Evolutionary conservation across 2,329 filamentous ascomycete genomes (phyloP).

Genomic region (Thielaviopsis punctulata): DNA sequence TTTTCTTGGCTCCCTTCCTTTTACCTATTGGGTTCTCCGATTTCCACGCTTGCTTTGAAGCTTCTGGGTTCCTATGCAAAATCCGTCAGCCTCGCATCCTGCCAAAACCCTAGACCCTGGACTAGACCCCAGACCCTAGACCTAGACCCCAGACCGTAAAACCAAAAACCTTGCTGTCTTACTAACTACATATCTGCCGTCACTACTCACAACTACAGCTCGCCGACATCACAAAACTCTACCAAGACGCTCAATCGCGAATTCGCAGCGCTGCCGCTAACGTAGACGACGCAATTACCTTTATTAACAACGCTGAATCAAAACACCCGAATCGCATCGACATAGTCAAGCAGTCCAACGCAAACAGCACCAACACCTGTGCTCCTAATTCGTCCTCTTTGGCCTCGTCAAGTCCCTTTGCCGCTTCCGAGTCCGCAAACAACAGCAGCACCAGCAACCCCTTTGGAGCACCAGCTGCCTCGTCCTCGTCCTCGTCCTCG

Average conservation of each 20-base stretch:
- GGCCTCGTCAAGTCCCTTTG: slow-evolving; percentile 20
- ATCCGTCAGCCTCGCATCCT: no score
- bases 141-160: no score
- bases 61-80: no score
- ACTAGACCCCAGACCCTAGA: no score
- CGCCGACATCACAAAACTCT: slow-evolving; percentile 42
- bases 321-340: slow-evolving; percentile 62
- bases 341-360: slow-evolving; percentile 31
- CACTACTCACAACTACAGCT: no score
- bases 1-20: neutral
- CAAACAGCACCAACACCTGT: slow-evolving; percentile 26
- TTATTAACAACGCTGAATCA: slow-evolving; percentile 46
- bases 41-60: neutral
- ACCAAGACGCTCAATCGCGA: slow-evolving; percentile 49
- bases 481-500: slow-evolving; percentile 8
- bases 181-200: no score
- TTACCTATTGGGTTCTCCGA: neutral
- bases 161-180: no score
- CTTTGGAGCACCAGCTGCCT: slow-evolving; percentile 21
- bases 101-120: no score
- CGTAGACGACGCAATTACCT: slow-evolving; percentile 53
- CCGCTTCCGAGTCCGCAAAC: slow-evolving; percentile 14
- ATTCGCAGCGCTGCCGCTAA: slow-evolving; percentile 55
- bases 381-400: slow-evolving; percentile 21
- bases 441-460: slow-evolving; percentile 20